These are phyloP conservation scores for Straminergon stramineum DNA, from an alignment of 225 moss, liverwort and hornwort species.

Conservation along the genomic window DNA sequence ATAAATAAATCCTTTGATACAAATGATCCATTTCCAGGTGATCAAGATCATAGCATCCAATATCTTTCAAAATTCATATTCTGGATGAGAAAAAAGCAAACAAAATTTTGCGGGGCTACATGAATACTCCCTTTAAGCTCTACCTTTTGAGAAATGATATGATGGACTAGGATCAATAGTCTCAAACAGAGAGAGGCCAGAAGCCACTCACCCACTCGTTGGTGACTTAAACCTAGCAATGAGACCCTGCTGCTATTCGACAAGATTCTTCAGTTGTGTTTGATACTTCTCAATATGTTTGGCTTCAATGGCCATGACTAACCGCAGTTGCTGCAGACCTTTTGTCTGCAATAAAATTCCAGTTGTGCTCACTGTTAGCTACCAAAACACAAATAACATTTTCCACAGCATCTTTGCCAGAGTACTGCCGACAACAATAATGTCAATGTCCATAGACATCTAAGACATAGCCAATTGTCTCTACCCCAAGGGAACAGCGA, in stretches of 20 bases:
- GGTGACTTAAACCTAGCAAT: background rate
- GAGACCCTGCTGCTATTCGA: constrained; percentile 13
- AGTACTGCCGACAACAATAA: background rate
- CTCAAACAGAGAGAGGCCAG: background rate
- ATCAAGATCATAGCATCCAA: background rate
- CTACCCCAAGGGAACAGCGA: background rate
- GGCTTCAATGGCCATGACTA: constrained; percentile 76
- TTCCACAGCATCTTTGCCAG: background rate
- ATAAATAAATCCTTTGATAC: background rate
- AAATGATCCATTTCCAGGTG: background rate
- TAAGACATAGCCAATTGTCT: background rate
- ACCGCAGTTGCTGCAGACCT: constrained; percentile 57
- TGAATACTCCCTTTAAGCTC: background rate
- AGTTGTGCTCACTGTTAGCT: background rate
- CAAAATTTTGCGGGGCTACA: background rate
- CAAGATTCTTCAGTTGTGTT: constrained; percentile 41
- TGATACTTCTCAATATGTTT: constrained; percentile 52
- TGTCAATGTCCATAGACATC: background rate
- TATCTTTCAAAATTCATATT: background rate
- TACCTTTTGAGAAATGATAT: background rate
- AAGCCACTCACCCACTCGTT: constrained; percentile 7
- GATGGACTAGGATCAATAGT: background rate
- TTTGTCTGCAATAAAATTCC: constrained; percentile 45
- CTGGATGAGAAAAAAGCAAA: background rate
- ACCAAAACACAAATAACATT: background rate